These are phyloP conservation scores for Vinca minor DNA, from an alignment of 257 asterid species.

Conservation along the genomic window DNA sequence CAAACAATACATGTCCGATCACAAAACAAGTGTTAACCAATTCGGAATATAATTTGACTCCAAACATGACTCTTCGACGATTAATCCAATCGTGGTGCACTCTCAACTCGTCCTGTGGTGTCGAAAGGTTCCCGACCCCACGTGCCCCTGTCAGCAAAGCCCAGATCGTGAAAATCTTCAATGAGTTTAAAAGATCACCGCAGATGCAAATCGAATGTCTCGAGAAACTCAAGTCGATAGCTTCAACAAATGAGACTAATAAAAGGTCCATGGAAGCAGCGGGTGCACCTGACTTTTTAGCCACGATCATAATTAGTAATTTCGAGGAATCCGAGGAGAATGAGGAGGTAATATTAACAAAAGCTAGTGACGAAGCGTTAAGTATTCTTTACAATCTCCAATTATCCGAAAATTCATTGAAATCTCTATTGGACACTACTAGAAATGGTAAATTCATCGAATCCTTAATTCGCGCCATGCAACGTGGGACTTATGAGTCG, in stretches of 20 bases:
- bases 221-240: conserved; percentile 43
- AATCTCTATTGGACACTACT: conserved; percentile 28
- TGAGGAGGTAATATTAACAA: not conserved
- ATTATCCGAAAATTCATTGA: conserved; percentile 43
- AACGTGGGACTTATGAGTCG: conserved; percentile 50
- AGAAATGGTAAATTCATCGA: conserved; percentile 29
- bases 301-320: conserved; percentile 28
- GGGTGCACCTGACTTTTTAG: conserved; percentile 51
- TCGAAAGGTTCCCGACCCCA: conserved; percentile 77
- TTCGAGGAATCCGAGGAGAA: no score
- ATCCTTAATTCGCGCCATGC: conserved; percentile 36
- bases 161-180: conserved; percentile 46
- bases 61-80: conserved; percentile 72
- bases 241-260: conserved; percentile 54
- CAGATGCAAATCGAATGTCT: conserved; percentile 33
- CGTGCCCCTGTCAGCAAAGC: conserved; percentile 46
- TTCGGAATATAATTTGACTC: conserved; percentile 51
- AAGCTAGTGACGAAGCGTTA: conserved; percentile 46
- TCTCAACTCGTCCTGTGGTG: conserved; percentile 42
- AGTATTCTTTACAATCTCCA: conserved; percentile 42
- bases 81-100: conserved; percentile 82
- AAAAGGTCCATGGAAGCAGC: conserved; percentile 48
- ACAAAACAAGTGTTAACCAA: conserved; percentile 43
- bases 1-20: conserved; percentile 50
- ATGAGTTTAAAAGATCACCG: conserved; percentile 32